Conservation (phyloP, 495 filamentous ascomycete species). For the Neurospora tetrasperma region DNA sequence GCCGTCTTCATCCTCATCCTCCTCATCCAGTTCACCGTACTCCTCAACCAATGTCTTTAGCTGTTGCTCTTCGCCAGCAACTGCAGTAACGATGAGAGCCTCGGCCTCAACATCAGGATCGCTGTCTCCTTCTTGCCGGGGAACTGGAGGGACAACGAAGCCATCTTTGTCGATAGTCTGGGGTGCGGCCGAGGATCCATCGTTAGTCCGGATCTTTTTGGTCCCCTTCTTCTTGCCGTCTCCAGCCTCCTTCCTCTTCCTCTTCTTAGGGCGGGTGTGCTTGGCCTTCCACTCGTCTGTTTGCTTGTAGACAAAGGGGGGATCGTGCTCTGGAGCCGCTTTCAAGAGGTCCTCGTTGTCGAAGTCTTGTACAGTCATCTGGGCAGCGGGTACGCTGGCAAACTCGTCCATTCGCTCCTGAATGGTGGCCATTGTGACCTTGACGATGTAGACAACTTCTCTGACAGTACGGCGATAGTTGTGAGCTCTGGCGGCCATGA, state of each 20-base stretch:
- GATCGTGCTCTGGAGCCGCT: constrained; percentile 46
- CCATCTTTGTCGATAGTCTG: constrained; percentile 20
- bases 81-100: constrained; percentile 8
- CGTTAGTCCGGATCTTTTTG: constrained; percentile 9
- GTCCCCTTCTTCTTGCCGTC: constrained; percentile 20
- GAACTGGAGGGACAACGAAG: constrained; percentile 18
- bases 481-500: constrained; percentile 93
- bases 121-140: constrained; percentile 7
- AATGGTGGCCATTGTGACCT: constrained; percentile 85
- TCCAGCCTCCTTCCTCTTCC: constrained; percentile 22
- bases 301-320: constrained; percentile 68
- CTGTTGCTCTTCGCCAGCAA: constrained; percentile 6
- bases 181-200: constrained; percentile 15
- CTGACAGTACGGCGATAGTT: constrained; percentile 86
- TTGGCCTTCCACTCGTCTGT: constrained; percentile 40
- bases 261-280: constrained; percentile 30
- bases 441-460: constrained; percentile 92
- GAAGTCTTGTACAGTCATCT: constrained; percentile 80
- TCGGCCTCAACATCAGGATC: constrained; percentile 4
- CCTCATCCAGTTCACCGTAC: constrained; percentile 24
- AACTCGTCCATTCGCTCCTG: constrained; percentile 85
- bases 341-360: constrained; percentile 48
- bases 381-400: constrained; percentile 64
- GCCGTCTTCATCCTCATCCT: constrained; percentile 24
- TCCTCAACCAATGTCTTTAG: constrained; percentile 23